phyloP scores from a whole-genome alignment of 2,329 filamentous ascomycete species.

The Aspergillus novoparasiticus region DNA sequence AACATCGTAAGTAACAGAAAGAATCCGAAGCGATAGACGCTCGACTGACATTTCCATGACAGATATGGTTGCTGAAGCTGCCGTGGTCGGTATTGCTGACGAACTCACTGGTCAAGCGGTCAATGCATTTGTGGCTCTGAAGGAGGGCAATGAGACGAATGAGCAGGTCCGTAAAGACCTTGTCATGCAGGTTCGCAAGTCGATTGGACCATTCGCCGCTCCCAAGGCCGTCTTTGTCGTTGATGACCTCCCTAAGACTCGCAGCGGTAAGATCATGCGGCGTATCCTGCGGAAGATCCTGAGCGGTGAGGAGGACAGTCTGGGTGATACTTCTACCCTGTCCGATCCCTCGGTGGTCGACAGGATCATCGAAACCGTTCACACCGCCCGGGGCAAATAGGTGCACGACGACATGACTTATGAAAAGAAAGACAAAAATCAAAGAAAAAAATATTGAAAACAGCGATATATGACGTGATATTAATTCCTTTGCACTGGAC shows the following conservation, averaged over 20 bases:
- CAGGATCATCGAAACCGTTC: conserved; percentile 83
- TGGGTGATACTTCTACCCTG: conserved; percentile 89
- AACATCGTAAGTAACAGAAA: conserved; percentile 65
- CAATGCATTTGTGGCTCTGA: conserved; percentile 93
- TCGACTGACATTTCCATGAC: conserved; percentile 20
- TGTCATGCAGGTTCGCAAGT: conserved; percentile 91
- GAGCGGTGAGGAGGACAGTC: conserved; percentile 93
- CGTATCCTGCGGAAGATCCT: conserved; percentile 96
- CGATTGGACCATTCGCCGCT: conserved; percentile 94
- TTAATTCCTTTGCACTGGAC: background rate
- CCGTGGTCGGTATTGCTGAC: conserved; percentile 89
- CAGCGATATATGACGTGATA: conserved; percentile 1
- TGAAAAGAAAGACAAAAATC: conserved; percentile 8
- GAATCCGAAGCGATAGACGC: background rate
- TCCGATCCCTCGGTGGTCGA: conserved; percentile 87
- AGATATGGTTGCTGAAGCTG: conserved; percentile 77
- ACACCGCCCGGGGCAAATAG: conserved; percentile 51
- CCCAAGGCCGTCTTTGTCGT: conserved; percentile 92
- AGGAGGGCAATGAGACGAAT: conserved; percentile 74
- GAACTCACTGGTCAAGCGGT: conserved; percentile 96
- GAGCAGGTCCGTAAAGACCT: conserved; percentile 91
- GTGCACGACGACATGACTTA: conserved; percentile 7
- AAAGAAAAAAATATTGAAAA: conserved; percentile 8
- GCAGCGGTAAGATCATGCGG: conserved; percentile 98
- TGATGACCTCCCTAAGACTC: conserved; percentile 92